Conservation (phyloP, 768 basidiomycete species). For the Suillus clintonianus region DNA sequence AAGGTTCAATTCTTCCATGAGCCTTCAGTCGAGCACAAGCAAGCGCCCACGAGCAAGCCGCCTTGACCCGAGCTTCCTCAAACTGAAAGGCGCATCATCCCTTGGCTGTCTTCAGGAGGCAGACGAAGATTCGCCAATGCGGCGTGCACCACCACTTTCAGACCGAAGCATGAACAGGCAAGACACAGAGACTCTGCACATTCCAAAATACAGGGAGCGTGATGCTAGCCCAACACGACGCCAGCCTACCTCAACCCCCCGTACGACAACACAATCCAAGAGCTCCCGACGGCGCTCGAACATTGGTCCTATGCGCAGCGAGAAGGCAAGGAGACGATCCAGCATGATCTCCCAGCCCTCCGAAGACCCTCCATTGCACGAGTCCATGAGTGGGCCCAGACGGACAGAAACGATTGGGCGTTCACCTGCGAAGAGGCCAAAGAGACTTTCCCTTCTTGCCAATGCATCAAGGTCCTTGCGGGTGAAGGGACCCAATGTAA, state of each 20-base stretch:
- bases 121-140: conserved; percentile 56
- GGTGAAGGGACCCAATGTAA: conserved; percentile 31
- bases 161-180: conserved; percentile 64
- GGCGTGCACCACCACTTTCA: conserved; percentile 46
- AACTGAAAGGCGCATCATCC: conserved; percentile 46
- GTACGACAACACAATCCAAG: conserved; percentile 37
- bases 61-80: conserved; percentile 70
- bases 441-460: conserved; percentile 57
- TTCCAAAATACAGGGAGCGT: conserved; percentile 38
- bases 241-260: conserved; percentile 47
- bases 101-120: conserved; percentile 72
- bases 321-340: conserved; percentile 73
- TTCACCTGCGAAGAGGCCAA: conserved; percentile 63
- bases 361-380: conserved; percentile 29
- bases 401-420: conserved; percentile 42
- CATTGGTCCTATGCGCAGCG: conserved; percentile 72
- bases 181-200: conserved; percentile 25
- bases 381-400: conserved; percentile 36
- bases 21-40: conserved; percentile 14
- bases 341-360: conserved; percentile 78
- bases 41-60: conserved; percentile 65
- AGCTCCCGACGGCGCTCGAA: conserved; percentile 64
- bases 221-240: conserved; percentile 52
- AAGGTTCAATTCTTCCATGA: conserved; percentile 13
- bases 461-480: conserved; percentile 36